These are phyloP conservation scores for Gaultheria prostrata DNA, from an alignment of 148 eudicot genomes.

Conservation along the genomic window DNA sequence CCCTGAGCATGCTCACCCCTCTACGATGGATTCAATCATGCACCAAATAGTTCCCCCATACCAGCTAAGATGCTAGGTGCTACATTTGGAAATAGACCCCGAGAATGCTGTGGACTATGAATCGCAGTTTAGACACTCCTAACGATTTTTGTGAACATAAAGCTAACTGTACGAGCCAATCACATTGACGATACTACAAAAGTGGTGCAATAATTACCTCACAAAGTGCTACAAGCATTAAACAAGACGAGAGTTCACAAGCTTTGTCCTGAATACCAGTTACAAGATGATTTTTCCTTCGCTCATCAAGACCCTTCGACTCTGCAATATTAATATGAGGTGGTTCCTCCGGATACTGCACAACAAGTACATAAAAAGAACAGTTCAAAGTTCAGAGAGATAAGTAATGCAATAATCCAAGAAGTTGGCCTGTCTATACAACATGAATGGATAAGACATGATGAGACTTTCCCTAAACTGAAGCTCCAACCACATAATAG, in stretches of 20 bases:
- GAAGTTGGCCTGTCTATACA: neutral
- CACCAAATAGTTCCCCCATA: neutral
- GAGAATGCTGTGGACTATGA: neutral
- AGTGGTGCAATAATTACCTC: conserved; percentile 56
- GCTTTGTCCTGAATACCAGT: conserved; percentile 54
- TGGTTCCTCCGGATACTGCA: conserved; percentile 89
- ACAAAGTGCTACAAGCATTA: conserved; percentile 88
- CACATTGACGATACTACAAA: neutral
- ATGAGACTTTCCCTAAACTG: neutral
- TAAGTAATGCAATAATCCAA: neutral
- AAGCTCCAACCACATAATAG: neutral
- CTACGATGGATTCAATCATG: neutral
- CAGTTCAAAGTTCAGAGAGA: conserved; percentile 13
- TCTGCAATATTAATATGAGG: conserved; percentile 64
- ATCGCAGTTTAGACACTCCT: neutral
- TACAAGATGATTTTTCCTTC: conserved; percentile 54
- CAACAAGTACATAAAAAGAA: conserved; percentile 22
- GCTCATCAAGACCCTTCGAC: conserved; percentile 87
- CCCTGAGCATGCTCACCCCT: neutral
- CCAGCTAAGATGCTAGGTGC: neutral
- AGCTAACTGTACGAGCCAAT: neutral
- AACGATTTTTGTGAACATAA: neutral
- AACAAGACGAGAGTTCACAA: conserved; percentile 67
- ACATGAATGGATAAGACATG: neutral
- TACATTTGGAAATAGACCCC: neutral